Conservation (phyloP, 176 grass and related monocot genomes). For the Aegilops longissima region DNA sequence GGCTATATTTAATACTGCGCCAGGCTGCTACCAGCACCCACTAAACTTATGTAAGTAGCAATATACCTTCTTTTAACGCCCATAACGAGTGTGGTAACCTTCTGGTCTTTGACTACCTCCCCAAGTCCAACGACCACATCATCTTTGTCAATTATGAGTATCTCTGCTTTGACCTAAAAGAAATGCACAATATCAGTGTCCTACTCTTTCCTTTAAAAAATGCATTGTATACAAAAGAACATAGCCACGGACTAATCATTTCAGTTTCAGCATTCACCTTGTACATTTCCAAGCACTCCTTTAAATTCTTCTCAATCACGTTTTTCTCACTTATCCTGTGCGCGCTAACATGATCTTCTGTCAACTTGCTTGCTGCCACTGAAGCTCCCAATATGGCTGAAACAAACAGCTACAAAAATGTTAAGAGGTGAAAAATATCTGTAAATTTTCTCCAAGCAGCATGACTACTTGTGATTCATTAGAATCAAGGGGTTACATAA, state of each 20-base stretch:
- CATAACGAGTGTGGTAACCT: constrained; percentile 27
- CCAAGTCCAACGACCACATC: not conserved
- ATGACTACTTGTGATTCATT: not conserved
- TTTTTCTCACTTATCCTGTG: not conserved
- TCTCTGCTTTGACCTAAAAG: constrained; percentile 6
- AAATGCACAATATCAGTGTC: not conserved
- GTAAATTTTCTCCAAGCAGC: not conserved
- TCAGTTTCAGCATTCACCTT: not conserved
- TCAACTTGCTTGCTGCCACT: not conserved
- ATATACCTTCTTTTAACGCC: constrained; percentile 22
- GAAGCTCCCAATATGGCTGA: constrained; percentile 21
- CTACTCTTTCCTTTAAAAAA: not conserved
- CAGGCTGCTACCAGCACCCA: not conserved
- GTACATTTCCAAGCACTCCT: not conserved
- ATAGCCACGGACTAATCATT: not conserved
- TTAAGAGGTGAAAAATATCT: not conserved
- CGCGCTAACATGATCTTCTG: not conserved
- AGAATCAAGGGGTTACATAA: constrained; percentile 4
- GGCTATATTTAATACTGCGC: not conserved
- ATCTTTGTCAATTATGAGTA: constrained; percentile 12
- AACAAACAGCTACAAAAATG: constrained; percentile 23
- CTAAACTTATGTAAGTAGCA: not conserved
- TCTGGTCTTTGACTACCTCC: not conserved
- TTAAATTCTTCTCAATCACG: not conserved
- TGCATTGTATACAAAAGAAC: not conserved